Evolutionary conservation across 371 early-diverging fungal genomes (phyloP).

Genomic region (Fennellomyces sp.): DNA sequence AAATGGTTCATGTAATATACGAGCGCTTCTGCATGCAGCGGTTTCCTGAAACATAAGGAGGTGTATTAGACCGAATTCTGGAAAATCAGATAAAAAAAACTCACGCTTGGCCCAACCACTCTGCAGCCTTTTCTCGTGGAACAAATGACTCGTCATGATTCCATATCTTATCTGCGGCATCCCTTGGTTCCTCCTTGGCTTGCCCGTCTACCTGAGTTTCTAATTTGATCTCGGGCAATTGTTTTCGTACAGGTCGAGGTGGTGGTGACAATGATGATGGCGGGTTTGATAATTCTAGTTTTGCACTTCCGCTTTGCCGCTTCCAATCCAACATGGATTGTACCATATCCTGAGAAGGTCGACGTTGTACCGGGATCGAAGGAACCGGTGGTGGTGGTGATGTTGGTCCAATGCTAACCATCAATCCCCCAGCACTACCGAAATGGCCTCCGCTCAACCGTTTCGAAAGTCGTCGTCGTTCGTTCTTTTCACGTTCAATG

Average conservation of each 20-base stretch:
- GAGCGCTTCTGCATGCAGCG: constrained; percentile 61
- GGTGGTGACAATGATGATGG: constrained; percentile 3
- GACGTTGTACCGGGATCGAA: constrained; percentile 1
- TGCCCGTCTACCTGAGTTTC: not conserved
- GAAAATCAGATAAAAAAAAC: too few species aligned
- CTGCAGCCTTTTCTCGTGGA: constrained; percentile 39
- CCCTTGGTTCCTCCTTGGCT: constrained; percentile 13
- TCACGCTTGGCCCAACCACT: constrained; percentile 50
- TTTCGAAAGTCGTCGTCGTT: constrained; percentile 33
- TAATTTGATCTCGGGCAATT: not conserved
- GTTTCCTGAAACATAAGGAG: constrained; percentile 24
- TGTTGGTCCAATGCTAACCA: constrained; percentile 31
- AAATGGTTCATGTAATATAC: constrained; percentile 73
- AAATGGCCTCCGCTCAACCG: constrained; percentile 49
- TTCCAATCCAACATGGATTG: constrained; percentile 1
- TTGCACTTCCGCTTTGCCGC: not conserved
- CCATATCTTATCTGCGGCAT: constrained; percentile 37
- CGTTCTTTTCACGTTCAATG: constrained; percentile 34
- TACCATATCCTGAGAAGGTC: not conserved
- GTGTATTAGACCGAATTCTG: too few species aligned
- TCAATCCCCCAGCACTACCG: constrained; percentile 51
- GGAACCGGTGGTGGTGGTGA: constrained; percentile 10
- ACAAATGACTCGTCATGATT: constrained; percentile 39
- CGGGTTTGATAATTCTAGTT: not conserved
- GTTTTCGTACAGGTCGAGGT: constrained; percentile 3